Evolutionary conservation across 768 basidiomycete genomes (phyloP), one percentile per base, ranked within the genome.

Genomic region (Roridomyces roridus): DNA sequence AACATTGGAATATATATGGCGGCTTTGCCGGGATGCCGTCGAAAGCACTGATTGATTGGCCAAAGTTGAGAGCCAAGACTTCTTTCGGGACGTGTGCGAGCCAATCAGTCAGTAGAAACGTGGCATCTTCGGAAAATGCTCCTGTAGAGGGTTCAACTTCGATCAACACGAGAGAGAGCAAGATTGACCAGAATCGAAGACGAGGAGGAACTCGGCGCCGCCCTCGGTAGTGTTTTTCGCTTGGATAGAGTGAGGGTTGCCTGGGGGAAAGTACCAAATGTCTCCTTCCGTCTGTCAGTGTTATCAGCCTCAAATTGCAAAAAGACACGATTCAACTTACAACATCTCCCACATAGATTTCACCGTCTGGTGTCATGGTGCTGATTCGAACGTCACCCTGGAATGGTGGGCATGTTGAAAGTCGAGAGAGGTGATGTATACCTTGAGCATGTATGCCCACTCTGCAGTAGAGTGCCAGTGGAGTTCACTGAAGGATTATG

Each of bases 51-150:
- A 74, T 44, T 34, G 80, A 70, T 4, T 75, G 74, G 34, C 80
- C 78, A 66, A 89, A 88, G 68, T 88, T 89, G 72, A 87, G 87
- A 15, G 85, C 85, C 3, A 88, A 70, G 0, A 85, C 82, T n/a
- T 67, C 67, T 37, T 72, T 77, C 20, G 85, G 84, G 15, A 84
- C 75, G 62, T 89, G 88, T 4, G 87, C 77, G 21, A 88, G 73
- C 86, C 88, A 89, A 56, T 89, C 87, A 53, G 86, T 82, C 17
- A 86, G 70, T 20, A 82, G 73, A 65, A 87, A 87, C 1, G 86
- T 87, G 4, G 75, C 66, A 43, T 86, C 85, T 67, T 86, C 86
- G 26, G 76, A 79, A 62, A 87, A 87, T 11, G 66, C 15, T 5
- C 49, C 37, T 45, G 77, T 75, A 25, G 41, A 12, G 51, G 44